Evolutionary conservation across 2,329 filamentous ascomycete species (phyloP).

Genomic region (Trichophyton mentagrophytes): DNA sequence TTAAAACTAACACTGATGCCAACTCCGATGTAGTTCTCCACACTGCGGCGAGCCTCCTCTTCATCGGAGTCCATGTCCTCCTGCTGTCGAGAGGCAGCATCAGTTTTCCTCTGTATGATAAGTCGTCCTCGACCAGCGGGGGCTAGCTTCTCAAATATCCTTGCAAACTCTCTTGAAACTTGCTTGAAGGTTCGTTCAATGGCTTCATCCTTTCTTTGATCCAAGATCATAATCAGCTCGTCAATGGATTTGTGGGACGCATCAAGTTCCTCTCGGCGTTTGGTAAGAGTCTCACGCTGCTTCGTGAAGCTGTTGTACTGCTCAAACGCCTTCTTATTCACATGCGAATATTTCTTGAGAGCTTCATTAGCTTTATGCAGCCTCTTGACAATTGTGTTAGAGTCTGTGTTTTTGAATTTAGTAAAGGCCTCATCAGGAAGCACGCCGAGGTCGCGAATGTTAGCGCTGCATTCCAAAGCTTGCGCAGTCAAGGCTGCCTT

Average conservation of each 20-base stretch:
- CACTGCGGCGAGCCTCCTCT: slow-evolving; percentile 46
- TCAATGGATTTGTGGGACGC: slow-evolving; percentile 77
- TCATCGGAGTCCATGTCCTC: slow-evolving; percentile 56
- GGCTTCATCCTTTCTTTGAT: slow-evolving; percentile 92
- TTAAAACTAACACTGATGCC: slow-evolving; percentile 98
- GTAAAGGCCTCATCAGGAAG: slow-evolving; percentile 88
- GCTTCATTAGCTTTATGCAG: slow-evolving; percentile 86
- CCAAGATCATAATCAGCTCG: slow-evolving; percentile 80
- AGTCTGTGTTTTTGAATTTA: slow-evolving; percentile 73
- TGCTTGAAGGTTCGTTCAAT: slow-evolving; percentile 98
- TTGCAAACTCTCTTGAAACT: slow-evolving; percentile 82
- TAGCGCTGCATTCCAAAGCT: slow-evolving; percentile 68
- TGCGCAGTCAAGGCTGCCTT: slow-evolving; percentile 67
- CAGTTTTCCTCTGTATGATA: slow-evolving; percentile 82
- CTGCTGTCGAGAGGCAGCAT: slow-evolving; percentile 49
- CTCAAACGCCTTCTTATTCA: slow-evolving; percentile 99
- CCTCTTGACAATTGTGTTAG: slow-evolving; percentile 57
- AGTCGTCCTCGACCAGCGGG: slow-evolving; percentile 83
- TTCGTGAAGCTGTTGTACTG: slow-evolving; percentile 96
- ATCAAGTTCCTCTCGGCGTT: slow-evolving; percentile 75
- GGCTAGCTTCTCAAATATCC: slow-evolving; percentile 88
- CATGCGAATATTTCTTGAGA: slow-evolving; percentile 90
- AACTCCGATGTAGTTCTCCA: slow-evolving; percentile 93
- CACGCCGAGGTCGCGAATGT: slow-evolving; percentile 85
- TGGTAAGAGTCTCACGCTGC: slow-evolving; percentile 74